Percentiles rank a stretch among this genome's conserved stretches.
phyloP scores from a whole-genome alignment of 345 rosid genomes.

The Brassica carinata region DNA sequence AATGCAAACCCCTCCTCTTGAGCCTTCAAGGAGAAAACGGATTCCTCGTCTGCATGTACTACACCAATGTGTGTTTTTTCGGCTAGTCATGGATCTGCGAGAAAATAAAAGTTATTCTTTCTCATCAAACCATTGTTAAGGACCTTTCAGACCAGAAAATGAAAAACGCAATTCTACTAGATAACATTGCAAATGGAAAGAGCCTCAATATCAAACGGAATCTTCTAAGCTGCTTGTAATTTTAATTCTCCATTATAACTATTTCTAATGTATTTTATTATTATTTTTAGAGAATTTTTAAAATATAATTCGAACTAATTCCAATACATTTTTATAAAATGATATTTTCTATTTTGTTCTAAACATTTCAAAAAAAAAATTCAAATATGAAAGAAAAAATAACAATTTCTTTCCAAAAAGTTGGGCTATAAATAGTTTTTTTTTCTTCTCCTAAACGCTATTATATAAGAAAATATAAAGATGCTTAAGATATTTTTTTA shows the following conservation, averaged over 20 bases:
- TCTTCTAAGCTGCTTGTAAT: background rate
- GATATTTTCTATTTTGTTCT: too few species aligned
- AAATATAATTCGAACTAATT: too few species aligned
- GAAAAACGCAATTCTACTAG: background rate
- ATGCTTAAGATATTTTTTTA: too few species aligned
- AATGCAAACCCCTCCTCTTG: slow-evolving; percentile 33
- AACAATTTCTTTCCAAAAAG: too few species aligned
- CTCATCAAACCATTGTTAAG: background rate
- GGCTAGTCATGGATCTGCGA: slow-evolving; percentile 29
- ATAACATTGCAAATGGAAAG: background rate
- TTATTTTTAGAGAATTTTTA: too few species aligned
- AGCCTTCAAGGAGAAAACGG: slow-evolving; percentile 11
- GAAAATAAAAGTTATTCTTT: background rate
- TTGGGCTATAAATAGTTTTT: background rate
- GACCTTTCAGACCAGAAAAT: background rate
- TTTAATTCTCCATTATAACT: background rate
- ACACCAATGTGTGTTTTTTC: slow-evolving; percentile 41
- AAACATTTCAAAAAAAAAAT: background rate
- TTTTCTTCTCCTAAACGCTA: background rate
- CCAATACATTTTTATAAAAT: too few species aligned
- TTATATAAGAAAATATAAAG: too few species aligned
- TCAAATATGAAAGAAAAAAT: background rate
- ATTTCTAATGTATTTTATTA: too few species aligned
- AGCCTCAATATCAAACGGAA: background rate
- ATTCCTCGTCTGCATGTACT: slow-evolving; percentile 33